These are phyloP conservation scores for Volvox carteri DNA, from an alignment of 163 green algal genomes.

Conservation along the genomic window DNA sequence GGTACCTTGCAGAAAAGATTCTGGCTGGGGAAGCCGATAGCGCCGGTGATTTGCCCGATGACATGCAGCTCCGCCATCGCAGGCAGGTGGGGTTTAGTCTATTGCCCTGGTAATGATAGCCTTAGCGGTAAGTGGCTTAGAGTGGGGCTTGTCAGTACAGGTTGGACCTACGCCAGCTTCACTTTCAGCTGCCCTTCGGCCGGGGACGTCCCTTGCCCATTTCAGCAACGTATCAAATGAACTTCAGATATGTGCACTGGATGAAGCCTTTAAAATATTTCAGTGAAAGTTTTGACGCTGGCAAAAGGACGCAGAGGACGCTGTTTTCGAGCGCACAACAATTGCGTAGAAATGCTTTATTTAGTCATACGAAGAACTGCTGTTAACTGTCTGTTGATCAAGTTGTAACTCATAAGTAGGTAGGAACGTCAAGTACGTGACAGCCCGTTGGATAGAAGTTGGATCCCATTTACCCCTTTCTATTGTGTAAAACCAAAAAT, in stretches of 20 bases:
- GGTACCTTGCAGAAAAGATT: conserved; percentile 85
- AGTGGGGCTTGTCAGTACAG: too few species aligned
- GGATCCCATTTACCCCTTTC: background rate
- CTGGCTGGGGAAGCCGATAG: conserved; percentile 72
- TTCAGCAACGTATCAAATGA: background rate
- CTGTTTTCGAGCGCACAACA: too few species aligned
- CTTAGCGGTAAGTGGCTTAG: too few species aligned
- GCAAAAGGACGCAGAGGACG: too few species aligned
- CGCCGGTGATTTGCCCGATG: conserved; percentile 79
- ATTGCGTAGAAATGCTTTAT: too few species aligned
- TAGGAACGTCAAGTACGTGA: conserved; percentile 1
- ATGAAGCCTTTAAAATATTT: too few species aligned
- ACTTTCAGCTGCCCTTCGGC: background rate
- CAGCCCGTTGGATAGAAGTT: background rate
- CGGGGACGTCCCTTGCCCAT: background rate
- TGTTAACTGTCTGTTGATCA: too few species aligned
- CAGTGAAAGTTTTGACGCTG: too few species aligned
- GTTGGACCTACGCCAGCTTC: background rate
- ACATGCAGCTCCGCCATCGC: conserved; percentile 86
- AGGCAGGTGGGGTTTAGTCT: background rate
- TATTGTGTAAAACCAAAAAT: too few species aligned
- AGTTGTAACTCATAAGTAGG: too few species aligned
- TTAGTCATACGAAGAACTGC: too few species aligned
- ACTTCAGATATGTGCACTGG: too few species aligned
- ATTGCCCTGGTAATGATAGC: background rate